phyloP scores from a whole-genome alignment of 345 rosid species.

The Geranium brycei region DNA sequence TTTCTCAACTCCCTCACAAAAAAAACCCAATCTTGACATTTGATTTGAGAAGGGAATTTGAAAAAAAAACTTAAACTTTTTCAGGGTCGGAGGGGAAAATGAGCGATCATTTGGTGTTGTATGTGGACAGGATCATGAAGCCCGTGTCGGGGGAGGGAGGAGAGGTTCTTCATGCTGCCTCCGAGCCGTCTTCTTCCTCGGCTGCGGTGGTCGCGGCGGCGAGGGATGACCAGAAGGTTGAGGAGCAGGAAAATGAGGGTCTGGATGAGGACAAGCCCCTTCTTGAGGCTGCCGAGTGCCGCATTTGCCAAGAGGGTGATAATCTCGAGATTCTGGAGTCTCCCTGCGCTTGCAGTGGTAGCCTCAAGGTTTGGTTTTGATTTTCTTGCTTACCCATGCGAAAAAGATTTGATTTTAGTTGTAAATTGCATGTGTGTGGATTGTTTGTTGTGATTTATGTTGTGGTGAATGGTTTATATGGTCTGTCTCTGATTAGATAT shows the following conservation, averaged over 20 bases:
- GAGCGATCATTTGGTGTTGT: constrained; percentile 59
- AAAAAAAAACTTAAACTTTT: too few relatives aligned
- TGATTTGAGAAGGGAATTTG: background rate
- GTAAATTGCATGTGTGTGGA: too few relatives aligned
- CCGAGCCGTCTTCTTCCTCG: constrained; percentile 11
- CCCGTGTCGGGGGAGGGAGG: constrained; percentile 15
- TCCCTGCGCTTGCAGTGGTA: constrained; percentile 86
- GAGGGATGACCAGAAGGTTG: constrained; percentile 8
- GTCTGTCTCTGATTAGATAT: background rate
- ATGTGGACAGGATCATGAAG: constrained; percentile 42
- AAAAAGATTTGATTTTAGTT: background rate
- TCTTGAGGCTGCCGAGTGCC: constrained; percentile 61
- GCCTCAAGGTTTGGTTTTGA: constrained; percentile 46
- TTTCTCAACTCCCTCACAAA: background rate
- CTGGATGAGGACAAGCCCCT: constrained; percentile 52
- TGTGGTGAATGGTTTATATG: background rate
- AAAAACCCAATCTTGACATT: background rate
- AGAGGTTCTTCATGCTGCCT: constrained; percentile 9
- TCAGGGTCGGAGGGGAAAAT: constrained; percentile 19
- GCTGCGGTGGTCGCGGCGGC: background rate
- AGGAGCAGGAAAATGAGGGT: constrained; percentile 15
- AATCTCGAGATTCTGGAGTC: constrained; percentile 51
- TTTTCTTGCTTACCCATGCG: background rate
- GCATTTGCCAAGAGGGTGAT: constrained; percentile 93
- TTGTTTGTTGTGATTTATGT: background rate